Evolutionary conservation across 2,329 filamentous ascomycete species (phyloP).

Genomic region (Aspergillus sp.): DNA sequence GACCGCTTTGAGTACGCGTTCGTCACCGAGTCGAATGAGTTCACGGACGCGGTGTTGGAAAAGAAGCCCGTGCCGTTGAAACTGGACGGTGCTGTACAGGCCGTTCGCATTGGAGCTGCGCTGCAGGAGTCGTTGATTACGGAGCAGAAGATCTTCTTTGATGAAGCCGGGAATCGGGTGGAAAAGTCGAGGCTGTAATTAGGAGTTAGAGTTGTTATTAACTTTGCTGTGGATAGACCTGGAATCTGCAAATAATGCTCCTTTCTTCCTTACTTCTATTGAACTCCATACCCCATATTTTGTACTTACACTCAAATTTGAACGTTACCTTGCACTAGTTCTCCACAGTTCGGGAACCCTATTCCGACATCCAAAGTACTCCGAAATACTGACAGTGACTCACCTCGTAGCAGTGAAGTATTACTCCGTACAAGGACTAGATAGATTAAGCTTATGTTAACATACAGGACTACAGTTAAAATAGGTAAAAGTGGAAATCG

Average conservation of each 20-base stretch:
- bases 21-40: slow-evolving; percentile 57
- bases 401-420: no score
- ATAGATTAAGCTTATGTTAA: no score
- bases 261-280: no score
- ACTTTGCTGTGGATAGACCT: neutral
- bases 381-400: no score
- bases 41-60: slow-evolving; percentile 52
- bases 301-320: neutral
- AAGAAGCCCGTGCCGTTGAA: slow-evolving; percentile 48
- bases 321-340: no score
- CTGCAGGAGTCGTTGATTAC: slow-evolving; percentile 50
- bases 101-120: slow-evolving; percentile 52
- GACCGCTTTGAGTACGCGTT: slow-evolving; percentile 58
- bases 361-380: slow-evolving; percentile 1
- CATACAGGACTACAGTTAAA: no score
- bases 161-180: slow-evolving; percentile 44
- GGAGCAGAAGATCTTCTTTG: slow-evolving; percentile 52
- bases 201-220: neutral
- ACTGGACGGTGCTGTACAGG: slow-evolving; percentile 49
- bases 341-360: slow-evolving; percentile 2
- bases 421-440: no score
- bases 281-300: neutral
- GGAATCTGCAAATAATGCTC: no score
- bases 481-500: neutral
- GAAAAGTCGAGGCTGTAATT: slow-evolving; percentile 18